Base-by-base conservation (phyloP, 1,139 yeast genomes). In the Taphrina betulina region DNA sequence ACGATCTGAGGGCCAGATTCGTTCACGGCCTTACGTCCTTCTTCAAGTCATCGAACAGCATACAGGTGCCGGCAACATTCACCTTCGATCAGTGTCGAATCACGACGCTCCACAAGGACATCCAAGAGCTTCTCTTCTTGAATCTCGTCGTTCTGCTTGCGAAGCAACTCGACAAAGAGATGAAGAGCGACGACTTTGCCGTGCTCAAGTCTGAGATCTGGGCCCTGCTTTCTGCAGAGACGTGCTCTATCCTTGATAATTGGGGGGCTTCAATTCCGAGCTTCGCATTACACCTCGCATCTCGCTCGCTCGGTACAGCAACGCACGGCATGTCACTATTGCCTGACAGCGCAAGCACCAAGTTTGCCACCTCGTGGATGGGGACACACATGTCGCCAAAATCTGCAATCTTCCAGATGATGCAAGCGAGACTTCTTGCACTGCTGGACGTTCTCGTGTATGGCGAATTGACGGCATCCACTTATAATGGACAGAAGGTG, bases 41-140 rank as follows among this genome's bases (percentile, higher is more conserved):
- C 28, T 22, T 42, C 19, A 20, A 26, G 17, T 23, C 36, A 7
- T 33, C 54, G 12, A 23, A 23, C 14, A n/a, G 19, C 24, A 16
- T 24, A 3, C 26, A 38, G n/a, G 34, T 33, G 5, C 38, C 44
- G 7, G 24, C 31, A 16, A 50, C 54, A 10, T 50, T 50, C 35
- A 19, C n/a, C 12, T 50, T 50, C 34, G 54, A 50, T 46, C 37
- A 41, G 3, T 24, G 46, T 10, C 54, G 54, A 3, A 29, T 50
- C 33, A 34, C 22, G 29, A 28, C 54, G 20, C 16, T 50, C 24
- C 33, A 31, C 22, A 50, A 50, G 40, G 54, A 50, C 24, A 34
- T 42, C 14, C 22, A 17, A 4, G 54, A 50, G 20, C 38, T 33
- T 12, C 29, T 38, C n/a, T 33, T 23, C n/a, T 26, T 40, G 19